These are phyloP conservation scores for Beauveria sp. DNA, from an alignment of 2,329 filamentous ascomycete genomes.

Conservation along the genomic window DNA sequence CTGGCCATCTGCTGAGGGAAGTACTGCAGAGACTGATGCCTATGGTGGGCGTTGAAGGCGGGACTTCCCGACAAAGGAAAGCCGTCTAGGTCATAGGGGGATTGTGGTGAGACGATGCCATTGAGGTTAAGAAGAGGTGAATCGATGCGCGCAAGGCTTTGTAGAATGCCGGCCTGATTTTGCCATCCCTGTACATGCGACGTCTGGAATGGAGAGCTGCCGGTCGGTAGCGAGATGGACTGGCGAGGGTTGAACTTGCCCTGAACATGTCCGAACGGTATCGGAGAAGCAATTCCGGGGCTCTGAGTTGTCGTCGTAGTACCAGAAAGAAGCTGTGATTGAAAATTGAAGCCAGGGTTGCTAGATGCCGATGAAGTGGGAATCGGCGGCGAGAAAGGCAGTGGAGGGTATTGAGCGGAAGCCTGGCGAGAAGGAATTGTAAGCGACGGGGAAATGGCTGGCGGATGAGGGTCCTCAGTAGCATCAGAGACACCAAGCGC, in stretches of 20 bases:
- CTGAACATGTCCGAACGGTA: constrained; percentile 54
- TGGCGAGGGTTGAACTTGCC: constrained; percentile 61
- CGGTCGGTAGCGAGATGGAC: constrained; percentile 59
- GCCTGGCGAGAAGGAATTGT: constrained; percentile 57
- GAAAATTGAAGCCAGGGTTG: constrained; percentile 55
- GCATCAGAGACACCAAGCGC: constrained; percentile 81
- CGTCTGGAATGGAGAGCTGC: constrained; percentile 61
- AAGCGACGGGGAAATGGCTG: constrained; percentile 59
- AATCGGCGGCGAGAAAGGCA: constrained; percentile 78
- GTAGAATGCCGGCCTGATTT: constrained; percentile 48
- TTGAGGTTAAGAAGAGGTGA: constrained; percentile 57
- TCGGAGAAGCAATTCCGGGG: constrained; percentile 61
- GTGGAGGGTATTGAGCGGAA: constrained; percentile 65
- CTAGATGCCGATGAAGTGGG: constrained; percentile 72
- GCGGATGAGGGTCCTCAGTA: constrained; percentile 59
- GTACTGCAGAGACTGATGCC: constrained; percentile 53
- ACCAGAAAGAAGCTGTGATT: constrained; percentile 51
- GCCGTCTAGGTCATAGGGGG: constrained; percentile 51
- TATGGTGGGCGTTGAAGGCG: constrained; percentile 40
- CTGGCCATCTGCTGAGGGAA: constrained; percentile 47
- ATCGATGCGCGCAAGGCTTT: constrained; percentile 45
- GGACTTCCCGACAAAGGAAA: constrained; percentile 34
- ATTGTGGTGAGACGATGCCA: constrained; percentile 55
- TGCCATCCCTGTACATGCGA: constrained; percentile 51
- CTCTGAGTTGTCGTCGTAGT: constrained; percentile 54